Percentiles rank a stretch among this genome's conserved stretches.
Conservation (phyloP, 2,329 filamentous ascomycete species). For the Aspergillus ochraceoroseus region DNA sequence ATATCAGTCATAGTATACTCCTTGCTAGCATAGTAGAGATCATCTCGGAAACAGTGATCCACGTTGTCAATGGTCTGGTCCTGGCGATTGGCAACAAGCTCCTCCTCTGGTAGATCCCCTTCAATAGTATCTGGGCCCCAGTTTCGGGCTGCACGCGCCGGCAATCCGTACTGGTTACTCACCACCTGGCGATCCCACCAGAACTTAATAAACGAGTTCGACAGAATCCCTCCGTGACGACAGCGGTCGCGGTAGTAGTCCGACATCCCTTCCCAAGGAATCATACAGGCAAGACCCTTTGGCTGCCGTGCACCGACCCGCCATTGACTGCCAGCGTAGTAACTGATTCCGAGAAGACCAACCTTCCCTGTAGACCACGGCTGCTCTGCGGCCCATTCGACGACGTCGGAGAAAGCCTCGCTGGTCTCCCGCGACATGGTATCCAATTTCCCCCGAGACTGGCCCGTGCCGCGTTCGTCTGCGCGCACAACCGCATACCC, state of each 20-base stretch:
- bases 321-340: conserved; percentile 54
- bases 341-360: conserved; percentile 49
- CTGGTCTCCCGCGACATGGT: conserved; percentile 52
- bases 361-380: conserved; percentile 51
- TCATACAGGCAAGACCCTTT: conserved; percentile 49
- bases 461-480: conserved; percentile 51
- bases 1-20: conserved; percentile 63
- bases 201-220: conserved; percentile 55
- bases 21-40: conserved; percentile 60
- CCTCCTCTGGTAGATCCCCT: conserved; percentile 36
- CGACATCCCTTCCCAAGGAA: conserved; percentile 55
- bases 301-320: conserved; percentile 50
- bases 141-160: conserved; percentile 48
- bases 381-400: conserved; percentile 51
- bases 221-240: conserved; percentile 59
- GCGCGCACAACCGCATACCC: conserved; percentile 55
- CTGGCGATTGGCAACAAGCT: conserved; percentile 35
- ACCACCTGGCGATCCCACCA: conserved; percentile 66
- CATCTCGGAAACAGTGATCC: conserved; percentile 55
- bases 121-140: conserved; percentile 49
- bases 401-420: conserved; percentile 50
- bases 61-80: conserved; percentile 47
- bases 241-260: conserved; percentile 56
- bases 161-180: conserved; percentile 62
- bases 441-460: conserved; percentile 50